A percentile compares a stretch with the other conserved stretches of the same genome.
Conservation (phyloP, 805 yeast genomes). For the Yamadazyma akitaensis region DNA sequence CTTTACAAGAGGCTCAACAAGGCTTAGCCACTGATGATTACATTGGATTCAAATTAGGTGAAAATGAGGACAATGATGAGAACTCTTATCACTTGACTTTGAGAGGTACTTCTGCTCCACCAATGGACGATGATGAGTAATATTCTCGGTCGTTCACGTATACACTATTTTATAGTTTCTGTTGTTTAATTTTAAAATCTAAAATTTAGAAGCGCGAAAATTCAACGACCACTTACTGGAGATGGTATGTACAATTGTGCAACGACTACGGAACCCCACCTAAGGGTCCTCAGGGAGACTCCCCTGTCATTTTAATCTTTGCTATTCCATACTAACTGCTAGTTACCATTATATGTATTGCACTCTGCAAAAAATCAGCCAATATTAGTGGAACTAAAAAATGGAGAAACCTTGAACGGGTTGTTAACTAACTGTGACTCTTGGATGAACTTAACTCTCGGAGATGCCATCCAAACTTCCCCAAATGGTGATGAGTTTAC, state of each 20-base stretch:
- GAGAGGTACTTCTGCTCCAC: constrained; percentile 48
- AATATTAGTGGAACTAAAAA: constrained; percentile 83
- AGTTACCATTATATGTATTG: constrained; percentile 89
- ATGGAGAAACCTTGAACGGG: constrained; percentile 88
- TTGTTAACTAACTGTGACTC: constrained; percentile 81
- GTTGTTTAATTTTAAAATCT: not conserved
- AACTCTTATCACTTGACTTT: constrained; percentile 45
- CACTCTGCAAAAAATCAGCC: constrained; percentile 90
- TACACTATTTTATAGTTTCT: no score
- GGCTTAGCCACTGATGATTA: constrained; percentile 65
- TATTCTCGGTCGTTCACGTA: not conserved
- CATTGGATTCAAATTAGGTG: constrained; percentile 51
- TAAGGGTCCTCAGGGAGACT: not conserved
- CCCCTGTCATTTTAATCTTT: not conserved
- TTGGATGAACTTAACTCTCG: constrained; percentile 90
- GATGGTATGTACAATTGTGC: not conserved
- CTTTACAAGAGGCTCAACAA: constrained; percentile 84
- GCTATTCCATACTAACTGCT: constrained; percentile 10
- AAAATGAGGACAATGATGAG: constrained; percentile 32
- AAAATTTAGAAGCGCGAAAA: not conserved
- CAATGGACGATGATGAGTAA: constrained; percentile 20
- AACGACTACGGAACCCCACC: not conserved
- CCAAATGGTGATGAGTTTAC: constrained; percentile 58
- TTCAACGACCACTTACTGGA: not conserved
- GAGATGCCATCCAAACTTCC: constrained; percentile 67